phyloP scores from a whole-genome alignment of 139 green algal species.

The Micractinium conductrix region DNA sequence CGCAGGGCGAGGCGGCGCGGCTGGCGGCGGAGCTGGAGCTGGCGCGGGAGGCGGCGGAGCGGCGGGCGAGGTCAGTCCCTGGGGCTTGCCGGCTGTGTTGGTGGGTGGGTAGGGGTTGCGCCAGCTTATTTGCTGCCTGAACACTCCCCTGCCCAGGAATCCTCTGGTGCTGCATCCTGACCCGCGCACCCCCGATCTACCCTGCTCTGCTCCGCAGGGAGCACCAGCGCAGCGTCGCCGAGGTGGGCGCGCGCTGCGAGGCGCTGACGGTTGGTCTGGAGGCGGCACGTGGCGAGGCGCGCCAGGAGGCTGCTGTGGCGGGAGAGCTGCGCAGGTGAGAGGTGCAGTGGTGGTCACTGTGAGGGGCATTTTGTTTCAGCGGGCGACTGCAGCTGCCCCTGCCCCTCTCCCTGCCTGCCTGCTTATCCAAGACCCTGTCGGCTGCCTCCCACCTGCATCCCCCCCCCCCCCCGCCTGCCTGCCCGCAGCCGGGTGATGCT shows the following conservation, averaged over 20 bases:
- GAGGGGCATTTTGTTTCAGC: too few relatives aligned
- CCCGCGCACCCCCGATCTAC: too few relatives aligned
- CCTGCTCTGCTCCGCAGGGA: conserved; percentile 4
- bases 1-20: conserved; percentile 24
- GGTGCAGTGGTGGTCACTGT: too few relatives aligned
- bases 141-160: too few relatives aligned
- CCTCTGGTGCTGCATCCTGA: neutral
- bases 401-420: too few relatives aligned
- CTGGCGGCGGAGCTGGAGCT: conserved; percentile 33
- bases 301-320: conserved; percentile 3
- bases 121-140: neutral
- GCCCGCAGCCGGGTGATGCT: conserved; percentile 26
- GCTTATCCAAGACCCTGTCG: too few relatives aligned
- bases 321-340: conserved; percentile 33
- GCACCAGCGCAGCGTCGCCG: neutral
- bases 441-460: too few relatives aligned
- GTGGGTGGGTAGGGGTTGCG: neutral
- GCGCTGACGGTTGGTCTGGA: neutral
- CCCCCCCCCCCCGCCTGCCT: too few relatives aligned
- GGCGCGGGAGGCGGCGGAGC: conserved; percentile 4
- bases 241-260: neutral
- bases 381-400: too few relatives aligned
- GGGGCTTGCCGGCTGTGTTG: neutral
- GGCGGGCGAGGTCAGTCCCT: neutral
- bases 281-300: neutral